A percentile compares a stretch with the other conserved stretches of the same genome.
These are phyloP conservation scores for Aplosporella prunicola DNA, from an alignment of 2,329 filamentous ascomycete genomes.

Conservation along the genomic window DNA sequence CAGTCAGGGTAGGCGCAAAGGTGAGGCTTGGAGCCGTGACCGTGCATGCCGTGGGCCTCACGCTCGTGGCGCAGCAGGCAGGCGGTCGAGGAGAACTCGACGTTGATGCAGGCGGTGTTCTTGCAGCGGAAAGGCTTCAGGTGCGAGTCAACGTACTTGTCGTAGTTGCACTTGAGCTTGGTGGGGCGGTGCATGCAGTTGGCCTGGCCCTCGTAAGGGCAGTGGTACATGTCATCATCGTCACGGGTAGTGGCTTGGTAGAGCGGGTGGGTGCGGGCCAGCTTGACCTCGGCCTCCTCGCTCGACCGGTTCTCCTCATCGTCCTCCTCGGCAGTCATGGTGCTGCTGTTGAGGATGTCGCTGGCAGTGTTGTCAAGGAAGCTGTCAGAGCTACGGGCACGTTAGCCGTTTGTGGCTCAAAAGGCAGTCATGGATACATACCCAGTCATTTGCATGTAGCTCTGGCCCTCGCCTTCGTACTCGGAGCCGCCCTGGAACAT, in stretches of 20 bases:
- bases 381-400: not conserved
- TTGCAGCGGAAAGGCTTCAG: conserved; percentile 95
- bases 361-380: conserved; percentile 2
- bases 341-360: not conserved
- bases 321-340: conserved; percentile 20
- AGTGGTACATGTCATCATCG: conserved; percentile 80
- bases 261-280: conserved; percentile 48
- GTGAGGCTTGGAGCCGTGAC: conserved; percentile 86
- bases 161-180: conserved; percentile 98
- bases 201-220: conserved; percentile 66
- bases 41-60: conserved; percentile 91
- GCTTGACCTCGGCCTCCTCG: conserved; percentile 29
- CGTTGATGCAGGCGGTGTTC: conserved; percentile 69
- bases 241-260: conserved; percentile 60
- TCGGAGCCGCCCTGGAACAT: conserved; percentile 7
- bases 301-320: conserved; percentile 13
- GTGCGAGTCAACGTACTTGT: conserved; percentile 97
- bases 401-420: no score
- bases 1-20: conserved; percentile 82
- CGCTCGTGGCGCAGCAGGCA: conserved; percentile 91
- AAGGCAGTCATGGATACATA: not conserved
- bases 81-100: conserved; percentile 88
- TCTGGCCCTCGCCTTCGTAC: conserved; percentile 9
- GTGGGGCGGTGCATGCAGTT: conserved; percentile 85
- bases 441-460: conserved; percentile 6